These are phyloP conservation scores for Suaeda aralocaspica DNA, from an alignment of 148 eudicot genomes.

Conservation along the genomic window DNA sequence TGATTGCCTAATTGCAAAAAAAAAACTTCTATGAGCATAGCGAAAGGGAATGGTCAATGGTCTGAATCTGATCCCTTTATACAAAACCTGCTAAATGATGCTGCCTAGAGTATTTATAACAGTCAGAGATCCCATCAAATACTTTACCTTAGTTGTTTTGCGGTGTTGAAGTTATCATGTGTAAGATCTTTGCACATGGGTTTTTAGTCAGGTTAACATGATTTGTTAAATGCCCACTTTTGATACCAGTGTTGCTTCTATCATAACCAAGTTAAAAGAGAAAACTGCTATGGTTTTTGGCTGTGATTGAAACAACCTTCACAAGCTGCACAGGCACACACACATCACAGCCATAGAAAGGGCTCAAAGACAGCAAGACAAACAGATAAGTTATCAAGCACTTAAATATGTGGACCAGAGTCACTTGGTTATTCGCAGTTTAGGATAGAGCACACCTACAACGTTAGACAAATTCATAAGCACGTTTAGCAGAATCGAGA, in stretches of 20 bases:
- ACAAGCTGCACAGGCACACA: too few relatives aligned
- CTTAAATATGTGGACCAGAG: too few relatives aligned
- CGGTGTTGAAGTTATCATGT: background rate
- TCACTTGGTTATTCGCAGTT: too few relatives aligned
- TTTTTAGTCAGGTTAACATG: background rate
- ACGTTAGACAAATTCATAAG: conserved; percentile 28
- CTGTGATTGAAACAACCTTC: too few relatives aligned
- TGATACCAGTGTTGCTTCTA: background rate
- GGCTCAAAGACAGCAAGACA: too few relatives aligned
- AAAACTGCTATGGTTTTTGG: too few relatives aligned
- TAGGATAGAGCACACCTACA: conserved; percentile 10
- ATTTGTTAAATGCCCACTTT: too few relatives aligned
- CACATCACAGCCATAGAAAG: too few relatives aligned
- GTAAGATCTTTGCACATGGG: conserved; percentile 5
- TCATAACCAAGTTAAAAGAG: background rate
- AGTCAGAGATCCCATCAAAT: background rate
- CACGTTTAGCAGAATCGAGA: conserved; percentile 46
- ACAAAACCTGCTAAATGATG: conserved; percentile 4
- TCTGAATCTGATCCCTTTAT: background rate
- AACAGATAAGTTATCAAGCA: too few relatives aligned
- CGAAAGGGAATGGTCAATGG: background rate
- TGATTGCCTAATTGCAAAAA: background rate
- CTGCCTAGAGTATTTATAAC: background rate
- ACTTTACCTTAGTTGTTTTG: background rate
- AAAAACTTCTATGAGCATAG: background rate